Evolutionary conservation across 768 basidiomycete species (phyloP), one percentile per base, ranked within the genome.

Genomic region (Mrakia gelida): DNA sequence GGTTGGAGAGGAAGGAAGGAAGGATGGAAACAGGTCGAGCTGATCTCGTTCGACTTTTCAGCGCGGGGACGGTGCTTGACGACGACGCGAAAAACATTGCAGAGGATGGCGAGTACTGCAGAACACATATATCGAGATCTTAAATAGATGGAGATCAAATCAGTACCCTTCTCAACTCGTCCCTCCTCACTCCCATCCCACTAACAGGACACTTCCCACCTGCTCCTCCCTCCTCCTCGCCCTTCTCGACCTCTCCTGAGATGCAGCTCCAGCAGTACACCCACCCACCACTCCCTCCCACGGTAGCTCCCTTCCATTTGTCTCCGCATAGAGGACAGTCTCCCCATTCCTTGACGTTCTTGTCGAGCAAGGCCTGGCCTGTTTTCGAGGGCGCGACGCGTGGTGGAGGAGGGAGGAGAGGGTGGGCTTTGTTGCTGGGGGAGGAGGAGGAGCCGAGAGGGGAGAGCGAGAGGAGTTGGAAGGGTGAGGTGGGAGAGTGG

Each of bases 261-360:
- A 91, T 92, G 85, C 95, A 97, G 52, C 92, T 89, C 83, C 95
- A 98, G 84, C 95, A 97, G 81, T 93, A 95, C 28, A 96, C 93
- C 86, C 95, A 98, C 13, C 75, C 75, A 73, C 95, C 95, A 62
- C 92, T 93, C 21, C 95, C 93, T 54, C 95, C 84, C 52, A 92
- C 92, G 28, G 94, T 95, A 67, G 95, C 93, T 82, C 97, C 97
- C 83, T 89, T 89, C 65, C 95, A 89, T 75, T 84, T 81, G 62
- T 89, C 87, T 63, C 86, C 86, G 85, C 95, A 98, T 45, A 98
- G 85, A 38, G 93, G 92, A 84, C 95, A 98, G 71, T 86, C 86
- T n/a, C 95, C 95, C 82, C 92, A 96, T 79, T 86, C 86, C 49
- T 85, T 85, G 78, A 83, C 86, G 81, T 91, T 86, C 78, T 83